These are phyloP conservation scores for Tulasnella sp. DNA, from an alignment of 768 basidiomycete species.

Conservation along the genomic window DNA sequence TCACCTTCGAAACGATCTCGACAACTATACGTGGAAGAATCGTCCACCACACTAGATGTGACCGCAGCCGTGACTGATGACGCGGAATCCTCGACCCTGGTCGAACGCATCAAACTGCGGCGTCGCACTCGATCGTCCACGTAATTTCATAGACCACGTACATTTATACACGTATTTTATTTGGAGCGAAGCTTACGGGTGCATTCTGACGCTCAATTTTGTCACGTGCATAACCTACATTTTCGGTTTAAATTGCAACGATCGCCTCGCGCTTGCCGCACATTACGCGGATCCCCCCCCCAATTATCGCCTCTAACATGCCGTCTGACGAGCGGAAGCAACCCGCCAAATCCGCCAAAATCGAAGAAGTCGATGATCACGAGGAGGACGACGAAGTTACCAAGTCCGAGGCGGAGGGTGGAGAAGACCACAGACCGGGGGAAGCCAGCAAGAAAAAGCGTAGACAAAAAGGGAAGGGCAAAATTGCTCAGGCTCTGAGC, in stretches of 20 bases:
- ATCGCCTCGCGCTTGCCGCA: neutral
- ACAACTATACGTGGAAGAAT: neutral
- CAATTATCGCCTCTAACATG: neutral
- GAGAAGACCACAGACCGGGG: neutral
- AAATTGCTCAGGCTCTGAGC: constrained; percentile 31
- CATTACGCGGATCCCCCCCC: neutral
- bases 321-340: neutral
- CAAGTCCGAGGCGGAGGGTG: neutral
- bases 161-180: neutral
- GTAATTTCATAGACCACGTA: neutral
- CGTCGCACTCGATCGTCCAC: neutral
- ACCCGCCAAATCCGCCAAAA: neutral
- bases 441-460: constrained; percentile 58
- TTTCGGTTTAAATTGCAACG: neutral
- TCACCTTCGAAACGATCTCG: neutral
- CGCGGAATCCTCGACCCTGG: neutral
- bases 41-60: neutral
- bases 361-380: neutral
- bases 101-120: neutral
- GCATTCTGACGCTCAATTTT: neutral
- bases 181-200: neutral
- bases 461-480: constrained; percentile 74
- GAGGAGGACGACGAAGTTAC: neutral
- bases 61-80: neutral
- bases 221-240: neutral